Conservation (phyloP, 257 asterid genomes). For the Nicotiana otophora region DNA sequence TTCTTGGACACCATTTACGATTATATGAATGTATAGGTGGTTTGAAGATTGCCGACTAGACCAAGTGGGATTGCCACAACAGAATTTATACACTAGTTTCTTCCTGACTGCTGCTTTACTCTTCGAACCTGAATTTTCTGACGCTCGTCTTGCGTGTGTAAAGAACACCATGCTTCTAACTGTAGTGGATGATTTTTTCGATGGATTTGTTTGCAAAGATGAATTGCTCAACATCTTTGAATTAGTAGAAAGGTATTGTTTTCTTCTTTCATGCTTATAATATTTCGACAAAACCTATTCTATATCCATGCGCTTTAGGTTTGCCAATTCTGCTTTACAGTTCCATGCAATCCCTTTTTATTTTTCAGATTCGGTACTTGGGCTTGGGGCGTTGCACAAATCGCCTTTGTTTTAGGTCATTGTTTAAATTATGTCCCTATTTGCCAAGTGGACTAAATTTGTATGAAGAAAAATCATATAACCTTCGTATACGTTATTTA, state of each 20-base stretch:
- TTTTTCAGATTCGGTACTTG: too few species aligned
- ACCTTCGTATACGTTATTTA: too few species aligned
- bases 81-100: conserved; percentile 4
- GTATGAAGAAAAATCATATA: too few species aligned
- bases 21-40: conserved; percentile 26
- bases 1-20: background rate
- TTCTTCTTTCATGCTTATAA: background rate
- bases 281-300: too few species aligned
- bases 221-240: conserved; percentile 14
- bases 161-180: conserved; percentile 22
- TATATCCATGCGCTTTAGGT: background rate
- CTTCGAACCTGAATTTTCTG: conserved; percentile 26
- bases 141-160: conserved; percentile 31
- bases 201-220: conserved; percentile 28
- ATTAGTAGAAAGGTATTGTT: conserved; percentile 4
- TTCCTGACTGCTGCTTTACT: conserved; percentile 23
- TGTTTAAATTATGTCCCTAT: too few species aligned
- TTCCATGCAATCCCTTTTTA: too few species aligned
- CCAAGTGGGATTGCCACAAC: conserved; percentile 21
- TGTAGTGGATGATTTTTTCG: conserved; percentile 40
- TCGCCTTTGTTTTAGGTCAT: too few species aligned
- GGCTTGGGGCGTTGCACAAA: too few species aligned
- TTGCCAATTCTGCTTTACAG: too few species aligned
- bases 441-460: too few species aligned
- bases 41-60: conserved; percentile 27